These are phyloP conservation scores for Aspergillus leporis DNA, from an alignment of 495 filamentous ascomycete species.

Conservation along the genomic window DNA sequence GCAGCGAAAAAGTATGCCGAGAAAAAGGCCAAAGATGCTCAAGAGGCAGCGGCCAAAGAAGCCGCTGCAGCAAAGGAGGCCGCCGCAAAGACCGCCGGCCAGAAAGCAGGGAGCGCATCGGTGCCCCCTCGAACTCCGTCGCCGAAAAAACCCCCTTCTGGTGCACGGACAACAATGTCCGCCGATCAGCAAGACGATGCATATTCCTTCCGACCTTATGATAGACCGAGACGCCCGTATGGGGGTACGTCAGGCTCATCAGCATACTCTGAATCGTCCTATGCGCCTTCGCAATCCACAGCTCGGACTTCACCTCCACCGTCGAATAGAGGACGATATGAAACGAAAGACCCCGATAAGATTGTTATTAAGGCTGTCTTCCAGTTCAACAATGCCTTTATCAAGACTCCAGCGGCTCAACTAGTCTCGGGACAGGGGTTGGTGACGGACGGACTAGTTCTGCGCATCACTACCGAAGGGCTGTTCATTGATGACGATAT, in stretches of 20 bases:
- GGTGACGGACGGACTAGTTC: slow-evolving; percentile 83
- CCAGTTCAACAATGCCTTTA: slow-evolving; percentile 80
- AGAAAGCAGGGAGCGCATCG: slow-evolving; percentile 28
- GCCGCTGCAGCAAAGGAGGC: slow-evolving; percentile 29
- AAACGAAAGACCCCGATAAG: slow-evolving; percentile 88
- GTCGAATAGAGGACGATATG: slow-evolving; percentile 71
- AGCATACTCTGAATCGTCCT: slow-evolving; percentile 79
- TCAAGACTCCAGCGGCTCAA: slow-evolving; percentile 76
- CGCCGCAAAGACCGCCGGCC: slow-evolving; percentile 26
- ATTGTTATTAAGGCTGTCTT: slow-evolving; percentile 93
- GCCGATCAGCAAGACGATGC: slow-evolving; percentile 49
- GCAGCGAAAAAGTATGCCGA: slow-evolving; percentile 47
- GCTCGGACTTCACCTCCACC: slow-evolving; percentile 84
- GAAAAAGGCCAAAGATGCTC: slow-evolving; percentile 45
- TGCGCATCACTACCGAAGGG: slow-evolving; percentile 84
- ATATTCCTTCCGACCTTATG: slow-evolving; percentile 83
- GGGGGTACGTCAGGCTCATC: slow-evolving; percentile 55
- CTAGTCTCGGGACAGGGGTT: slow-evolving; percentile 72
- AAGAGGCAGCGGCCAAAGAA: slow-evolving; percentile 34
- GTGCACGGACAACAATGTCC: slow-evolving; percentile 65
- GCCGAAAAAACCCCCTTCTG: slow-evolving; percentile 59
- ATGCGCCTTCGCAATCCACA: slow-evolving; percentile 77
- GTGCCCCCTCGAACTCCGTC: slow-evolving; percentile 46
- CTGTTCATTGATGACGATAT: slow-evolving; percentile 96
- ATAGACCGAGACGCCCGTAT: slow-evolving; percentile 62